Conservation (phyloP, 2,329 filamentous ascomycete genomes). For the Scytalidium lignicola region DNA sequence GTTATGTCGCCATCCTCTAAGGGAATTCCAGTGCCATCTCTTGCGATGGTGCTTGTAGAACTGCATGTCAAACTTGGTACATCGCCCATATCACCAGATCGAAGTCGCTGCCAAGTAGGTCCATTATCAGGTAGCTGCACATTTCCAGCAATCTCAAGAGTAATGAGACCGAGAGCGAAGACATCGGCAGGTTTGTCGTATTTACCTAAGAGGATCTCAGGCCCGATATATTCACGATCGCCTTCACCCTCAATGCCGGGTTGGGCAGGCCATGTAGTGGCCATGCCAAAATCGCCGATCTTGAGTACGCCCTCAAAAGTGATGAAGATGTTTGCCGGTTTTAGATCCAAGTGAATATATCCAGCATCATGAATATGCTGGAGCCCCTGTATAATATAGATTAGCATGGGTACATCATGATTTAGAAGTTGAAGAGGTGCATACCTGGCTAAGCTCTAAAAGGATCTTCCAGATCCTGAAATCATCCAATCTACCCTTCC, state of each 20-base stretch:
- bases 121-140: slow-evolving; percentile 92
- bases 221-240: slow-evolving; percentile 92
- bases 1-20: slow-evolving; percentile 33
- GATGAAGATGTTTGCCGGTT: slow-evolving; percentile 80
- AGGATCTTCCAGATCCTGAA: slow-evolving; percentile 99
- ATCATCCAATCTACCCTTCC: slow-evolving; percentile 84
- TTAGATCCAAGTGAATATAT: slow-evolving; percentile 80
- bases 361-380: slow-evolving; percentile 85
- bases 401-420: slow-evolving; percentile 12
- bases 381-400: slow-evolving; percentile 58
- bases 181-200: slow-evolving; percentile 91
- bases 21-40: slow-evolving; percentile 70
- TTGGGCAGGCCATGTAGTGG: slow-evolving; percentile 70
- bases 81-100: slow-evolving; percentile 83
- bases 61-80: slow-evolving; percentile 84
- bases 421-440: slow-evolving; percentile 27
- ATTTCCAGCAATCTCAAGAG: slow-evolving; percentile 91
- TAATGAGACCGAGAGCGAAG: slow-evolving; percentile 89
- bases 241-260: slow-evolving; percentile 82
- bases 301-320: slow-evolving; percentile 77
- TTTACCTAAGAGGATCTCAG: slow-evolving; percentile 80
- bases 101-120: slow-evolving; percentile 80
- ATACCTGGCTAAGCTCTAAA: slow-evolving; percentile 76
- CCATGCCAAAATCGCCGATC: slow-evolving; percentile 83
- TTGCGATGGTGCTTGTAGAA: slow-evolving; percentile 62